Evolutionary conservation across 2,329 filamentous ascomycete species (phyloP).

Genomic region (Emergomyces orientalis): DNA sequence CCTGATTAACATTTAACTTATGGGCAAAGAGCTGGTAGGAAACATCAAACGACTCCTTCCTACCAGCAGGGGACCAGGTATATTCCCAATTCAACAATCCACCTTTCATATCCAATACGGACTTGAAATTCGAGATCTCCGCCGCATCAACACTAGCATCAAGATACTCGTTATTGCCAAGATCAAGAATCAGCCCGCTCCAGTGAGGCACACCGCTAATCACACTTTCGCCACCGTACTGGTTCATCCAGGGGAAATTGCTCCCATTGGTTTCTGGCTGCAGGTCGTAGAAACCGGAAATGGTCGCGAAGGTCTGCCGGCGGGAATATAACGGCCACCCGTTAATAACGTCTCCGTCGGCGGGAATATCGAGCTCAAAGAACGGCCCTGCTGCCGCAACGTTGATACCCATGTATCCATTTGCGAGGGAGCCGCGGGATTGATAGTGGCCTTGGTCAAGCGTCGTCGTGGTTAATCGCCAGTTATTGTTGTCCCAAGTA

Average conservation of each 20-base stretch:
- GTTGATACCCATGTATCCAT: constrained; percentile 57
- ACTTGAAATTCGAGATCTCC: constrained; percentile 52
- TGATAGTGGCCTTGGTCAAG: constrained; percentile 52
- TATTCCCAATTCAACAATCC: constrained; percentile 57
- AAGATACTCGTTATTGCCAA: constrained; percentile 46
- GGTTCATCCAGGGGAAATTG: constrained; percentile 59
- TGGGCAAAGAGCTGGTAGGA: constrained; percentile 58
- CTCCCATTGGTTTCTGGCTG: constrained; percentile 50
- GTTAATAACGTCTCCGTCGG: constrained; percentile 46
- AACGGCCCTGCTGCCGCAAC: constrained; percentile 55
- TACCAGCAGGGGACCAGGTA: constrained; percentile 50
- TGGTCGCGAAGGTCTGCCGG: constrained; percentile 57
- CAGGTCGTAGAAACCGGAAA: constrained; percentile 57
- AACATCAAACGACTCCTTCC: constrained; percentile 45
- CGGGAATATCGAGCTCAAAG: constrained; percentile 48
- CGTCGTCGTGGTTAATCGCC: constrained; percentile 45
- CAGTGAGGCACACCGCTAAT: constrained; percentile 64
- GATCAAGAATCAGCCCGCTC: constrained; percentile 50
- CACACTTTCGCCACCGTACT: constrained; percentile 61
- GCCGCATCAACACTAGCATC: constrained; percentile 51
- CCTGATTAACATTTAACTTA: constrained; percentile 54
- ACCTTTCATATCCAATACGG: constrained; percentile 54
- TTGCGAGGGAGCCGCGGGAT: constrained; percentile 51
- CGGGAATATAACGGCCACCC: constrained; percentile 60
- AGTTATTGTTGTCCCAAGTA: constrained; percentile 51